Percentiles rank a stretch among this genome's conserved stretches.
Evolutionary conservation across 163 green algal genomes (phyloP).

Genomic region (Prototheca cutis): DNA sequence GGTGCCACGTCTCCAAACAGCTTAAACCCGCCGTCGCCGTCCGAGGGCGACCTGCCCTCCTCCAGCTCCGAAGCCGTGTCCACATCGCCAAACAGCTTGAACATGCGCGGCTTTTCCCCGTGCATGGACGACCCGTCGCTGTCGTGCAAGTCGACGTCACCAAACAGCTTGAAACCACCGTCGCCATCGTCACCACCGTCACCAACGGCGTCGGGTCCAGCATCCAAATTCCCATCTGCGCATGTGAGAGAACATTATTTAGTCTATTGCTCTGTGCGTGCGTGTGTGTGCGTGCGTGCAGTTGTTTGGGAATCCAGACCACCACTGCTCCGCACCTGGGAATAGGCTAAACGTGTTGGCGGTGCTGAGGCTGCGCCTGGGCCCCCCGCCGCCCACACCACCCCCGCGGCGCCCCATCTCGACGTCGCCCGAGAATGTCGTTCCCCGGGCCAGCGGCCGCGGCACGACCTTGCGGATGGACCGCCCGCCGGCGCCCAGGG

Average conservation of each 20-base stretch:
- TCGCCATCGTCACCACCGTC: neutral
- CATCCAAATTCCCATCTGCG: neutral
- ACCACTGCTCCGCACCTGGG: neutral
- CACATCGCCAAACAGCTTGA: slow-evolving; percentile 1
- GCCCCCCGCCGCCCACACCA: neutral
- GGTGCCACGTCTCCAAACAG: slow-evolving; percentile 16
- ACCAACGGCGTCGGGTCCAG: neutral
- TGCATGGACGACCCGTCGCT: neutral
- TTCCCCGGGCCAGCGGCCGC: neutral
- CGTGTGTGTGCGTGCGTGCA: too few relatives aligned
- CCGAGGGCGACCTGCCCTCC: too few relatives aligned
- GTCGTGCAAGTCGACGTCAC: slow-evolving; percentile 2
- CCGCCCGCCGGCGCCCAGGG: neutral
- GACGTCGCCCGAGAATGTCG: too few relatives aligned
- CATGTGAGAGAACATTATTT: too few relatives aligned
- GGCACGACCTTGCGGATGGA: neutral
- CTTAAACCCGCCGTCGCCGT: slow-evolving; percentile 3
- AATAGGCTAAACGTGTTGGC: neutral
- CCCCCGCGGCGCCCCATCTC: neutral
- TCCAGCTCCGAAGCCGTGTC: too few relatives aligned
- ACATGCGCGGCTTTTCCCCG: neutral
- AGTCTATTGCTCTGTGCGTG: too few relatives aligned
- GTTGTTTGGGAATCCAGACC: too few relatives aligned
- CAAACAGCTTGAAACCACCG: slow-evolving; percentile 16
- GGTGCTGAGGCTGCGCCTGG: neutral